Base-by-base conservation (phyloP, 2,329 filamentous ascomycete species). In the Passalora sequoiae region DNA sequence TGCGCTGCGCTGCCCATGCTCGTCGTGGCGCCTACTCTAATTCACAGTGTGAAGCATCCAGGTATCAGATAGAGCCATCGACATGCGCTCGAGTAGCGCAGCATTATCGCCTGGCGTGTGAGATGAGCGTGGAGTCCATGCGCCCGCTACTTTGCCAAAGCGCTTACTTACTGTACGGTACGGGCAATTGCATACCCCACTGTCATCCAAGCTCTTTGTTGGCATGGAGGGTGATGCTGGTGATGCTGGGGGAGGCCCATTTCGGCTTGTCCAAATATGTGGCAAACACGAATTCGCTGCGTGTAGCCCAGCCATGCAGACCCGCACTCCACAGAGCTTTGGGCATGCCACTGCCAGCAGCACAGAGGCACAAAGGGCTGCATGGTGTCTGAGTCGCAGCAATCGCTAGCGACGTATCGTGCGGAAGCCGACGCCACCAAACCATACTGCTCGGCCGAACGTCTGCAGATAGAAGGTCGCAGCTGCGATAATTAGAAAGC, bases 11-110 rank as follows among this genome's bases (percentile, higher is more conserved):
- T n/a, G 10, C 15, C 15, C 27, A 40, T 24, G 36, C 36, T 27
- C 7, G 24, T 24, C 12, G 29, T 39, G 37, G 37, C 37, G 37
- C 37, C n/a, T 15, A 27, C 21, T 27, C 5, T 30, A 13, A 16
- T 4, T 10, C 24, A 6, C 27, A 22, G 38, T 16, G 6, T 6
- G n/a, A 36, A 25, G 25, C 12, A 29, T 29, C 24, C 38, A 20
- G 28, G 38, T 40, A 40, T 40, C 38, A 40, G 20, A 17, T 40
- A 32, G 38, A 40, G 38, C 28, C 13, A 17, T 19, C 38, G 38
- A 29, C 28, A 31, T 16, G 17, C 31, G 28, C 17, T 30, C 12
- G 9, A 24, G 37, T 39, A 30, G 24, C 20, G 37, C 37, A 30
- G 24, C 24, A 25, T 39, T 16, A 39, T 27, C 21, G 22, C 25